These are phyloP conservation scores for Sporisorium iseilematis-ciliati DNA, from an alignment of 1,284 basidiomycete genomes.

Conservation along the genomic window DNA sequence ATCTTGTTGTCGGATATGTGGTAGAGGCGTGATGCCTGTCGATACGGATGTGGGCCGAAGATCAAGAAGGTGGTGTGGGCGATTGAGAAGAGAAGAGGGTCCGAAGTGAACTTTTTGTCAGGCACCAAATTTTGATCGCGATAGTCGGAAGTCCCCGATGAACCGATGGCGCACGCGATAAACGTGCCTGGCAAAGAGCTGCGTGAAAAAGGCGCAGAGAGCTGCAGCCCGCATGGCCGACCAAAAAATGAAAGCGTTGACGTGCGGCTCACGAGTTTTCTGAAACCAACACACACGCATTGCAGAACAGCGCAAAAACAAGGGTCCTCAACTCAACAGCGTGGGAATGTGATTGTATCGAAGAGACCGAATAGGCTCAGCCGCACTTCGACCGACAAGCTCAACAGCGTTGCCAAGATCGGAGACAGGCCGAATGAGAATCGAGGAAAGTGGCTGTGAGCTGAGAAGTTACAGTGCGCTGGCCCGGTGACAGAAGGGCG, in stretches of 20 bases:
- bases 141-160: neutral
- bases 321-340: constrained; percentile 4
- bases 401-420: neutral
- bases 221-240: neutral
- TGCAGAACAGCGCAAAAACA: neutral
- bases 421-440: neutral
- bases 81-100: constrained; percentile 2
- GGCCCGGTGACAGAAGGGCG: neutral
- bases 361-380: neutral
- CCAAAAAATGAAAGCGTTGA: constrained; percentile 1
- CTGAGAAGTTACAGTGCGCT: too few species aligned
- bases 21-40: too few species aligned
- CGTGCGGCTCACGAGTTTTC: neutral
- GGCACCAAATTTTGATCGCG: constrained; percentile 34
- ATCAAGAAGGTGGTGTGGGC: neutral
- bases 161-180: constrained; percentile 3
- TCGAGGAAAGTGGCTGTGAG: neutral
- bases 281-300: constrained; percentile 6
- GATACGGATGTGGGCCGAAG: neutral
- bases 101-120: constrained; percentile 9
- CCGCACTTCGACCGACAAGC: neutral
- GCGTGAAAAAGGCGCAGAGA: constrained; percentile 5
- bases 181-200: neutral
- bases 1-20: constrained; percentile 6
- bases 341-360: too few species aligned